Base-by-base conservation (phyloP, 768 basidiomycete species). In the Mycena vulgaris region DNA sequence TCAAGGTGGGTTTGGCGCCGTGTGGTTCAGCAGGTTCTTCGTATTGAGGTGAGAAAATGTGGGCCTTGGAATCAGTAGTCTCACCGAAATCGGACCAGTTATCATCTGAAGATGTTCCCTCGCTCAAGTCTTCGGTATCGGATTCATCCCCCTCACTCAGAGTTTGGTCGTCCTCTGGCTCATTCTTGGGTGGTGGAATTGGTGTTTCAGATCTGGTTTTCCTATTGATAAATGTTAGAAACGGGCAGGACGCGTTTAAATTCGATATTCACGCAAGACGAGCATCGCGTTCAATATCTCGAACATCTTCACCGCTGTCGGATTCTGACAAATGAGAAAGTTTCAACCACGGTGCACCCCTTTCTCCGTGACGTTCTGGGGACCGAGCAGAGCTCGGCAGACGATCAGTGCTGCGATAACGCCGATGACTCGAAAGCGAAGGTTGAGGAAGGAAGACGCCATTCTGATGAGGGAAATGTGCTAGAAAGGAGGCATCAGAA, bases 131-230 rank as follows among this genome's bases (percentile, higher is more conserved):
- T 27, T 89, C 90, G 71, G 93, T 82, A 72, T 95, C 95, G 3
- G 94, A 95, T 78, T 95, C 94, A 71, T 95, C 94, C 4, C 89
- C 90, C 57, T 89, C 92, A 11, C 88, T 89, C 75, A 90, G 84
- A 61, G 83, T 85, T 21, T 81, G 81, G 55, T 90, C 82, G 23
- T 85, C 88, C 9, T 89, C 87, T 19, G 81, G 81, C 58, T 90
- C 81, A 25, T 83, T 87, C 8, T 87, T 86, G 28, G 85, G 70
- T 14, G 82, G 80, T 52, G 80, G 69, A 27, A 81, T 69, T 7
- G 85, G 86, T 5, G 85, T 84, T 30, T 80, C 77, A 14, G 88
- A 83, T 27, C 92, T 89, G 9, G 88, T 88, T 72, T 83, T 84
- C 57, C 90, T 91, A 71, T 47, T 17, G 19, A 52, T 63, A 39